Percentiles rank a stretch among this genome's conserved stretches.
Evolutionary conservation across 805 yeast species (phyloP).

Genomic region (Metschnikowia dekortorum): DNA sequence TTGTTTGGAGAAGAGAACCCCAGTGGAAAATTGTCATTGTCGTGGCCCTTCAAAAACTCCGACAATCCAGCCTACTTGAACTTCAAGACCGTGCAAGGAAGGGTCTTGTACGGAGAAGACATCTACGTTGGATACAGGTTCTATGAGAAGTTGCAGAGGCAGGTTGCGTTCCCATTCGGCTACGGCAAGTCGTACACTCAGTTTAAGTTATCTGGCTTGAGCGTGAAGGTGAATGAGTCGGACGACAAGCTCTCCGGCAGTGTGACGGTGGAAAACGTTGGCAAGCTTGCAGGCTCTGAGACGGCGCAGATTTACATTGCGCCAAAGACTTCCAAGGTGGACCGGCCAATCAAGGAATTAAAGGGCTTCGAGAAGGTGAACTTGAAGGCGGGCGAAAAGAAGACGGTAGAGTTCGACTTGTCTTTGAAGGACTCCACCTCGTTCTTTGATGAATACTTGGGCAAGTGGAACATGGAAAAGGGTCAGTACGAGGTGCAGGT

Average conservation of each 20-base stretch:
- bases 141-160: slow-evolving; percentile 49
- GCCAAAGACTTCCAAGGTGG: slow-evolving; percentile 32
- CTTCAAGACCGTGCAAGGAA: slow-evolving; percentile 48
- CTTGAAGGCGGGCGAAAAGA: slow-evolving; percentile 42
- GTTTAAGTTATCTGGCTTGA: slow-evolving; percentile 40
- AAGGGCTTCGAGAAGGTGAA: slow-evolving; percentile 52
- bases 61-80: slow-evolving; percentile 57
- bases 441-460: slow-evolving; percentile 46
- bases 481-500: slow-evolving; percentile 48
- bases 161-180: slow-evolving; percentile 58
- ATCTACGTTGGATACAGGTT: slow-evolving; percentile 59
- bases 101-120: slow-evolving; percentile 60
- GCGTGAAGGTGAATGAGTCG: slow-evolving; percentile 19
- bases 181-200: slow-evolving; percentile 57
- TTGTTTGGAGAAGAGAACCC: slow-evolving; percentile 59
- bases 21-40: slow-evolving; percentile 51
- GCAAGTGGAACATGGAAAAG: slow-evolving; percentile 48
- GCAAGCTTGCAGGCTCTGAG: slow-evolving; percentile 47
- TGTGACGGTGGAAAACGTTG: slow-evolving; percentile 46
- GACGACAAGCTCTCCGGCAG: slow-evolving; percentile 27
- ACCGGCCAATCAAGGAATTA: slow-evolving; percentile 57
- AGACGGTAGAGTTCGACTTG: slow-evolving; percentile 33
- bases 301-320: slow-evolving; percentile 52
- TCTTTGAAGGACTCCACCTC: slow-evolving; percentile 50
- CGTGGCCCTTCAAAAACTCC: slow-evolving; percentile 48